These are phyloP conservation scores for Alisma plantagoaquatica DNA, from an alignment of 106 monocot species.

Conservation along the genomic window DNA sequence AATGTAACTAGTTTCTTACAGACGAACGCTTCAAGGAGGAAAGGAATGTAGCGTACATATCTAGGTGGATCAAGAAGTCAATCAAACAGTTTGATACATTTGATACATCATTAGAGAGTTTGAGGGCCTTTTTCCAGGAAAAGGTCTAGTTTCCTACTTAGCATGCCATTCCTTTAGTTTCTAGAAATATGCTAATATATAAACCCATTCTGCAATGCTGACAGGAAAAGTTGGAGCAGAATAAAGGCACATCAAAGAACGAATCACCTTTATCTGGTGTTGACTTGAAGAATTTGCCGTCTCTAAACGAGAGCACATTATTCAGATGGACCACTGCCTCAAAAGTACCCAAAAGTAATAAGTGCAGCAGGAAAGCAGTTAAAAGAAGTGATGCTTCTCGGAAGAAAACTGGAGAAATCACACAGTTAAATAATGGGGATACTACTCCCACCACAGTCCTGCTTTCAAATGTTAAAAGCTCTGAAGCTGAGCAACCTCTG, in stretches of 20 bases:
- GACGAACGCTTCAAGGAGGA: constrained; percentile 88
- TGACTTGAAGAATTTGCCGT: constrained; percentile 10
- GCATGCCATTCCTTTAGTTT: neutral
- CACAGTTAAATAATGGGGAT: too few species aligned
- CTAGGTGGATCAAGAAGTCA: constrained; percentile 87
- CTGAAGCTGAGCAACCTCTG: too few species aligned
- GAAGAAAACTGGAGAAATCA: too few species aligned
- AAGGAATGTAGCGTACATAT: constrained; percentile 57
- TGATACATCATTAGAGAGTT: constrained; percentile 49
- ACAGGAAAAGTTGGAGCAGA: constrained; percentile 3
- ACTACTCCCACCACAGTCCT: too few species aligned
- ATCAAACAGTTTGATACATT: constrained; percentile 63
- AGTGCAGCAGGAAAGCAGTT: too few species aligned
- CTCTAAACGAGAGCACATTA: constrained; percentile 12
- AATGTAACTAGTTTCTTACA: too few species aligned
- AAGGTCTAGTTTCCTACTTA: constrained; percentile 28
- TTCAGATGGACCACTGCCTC: too few species aligned
- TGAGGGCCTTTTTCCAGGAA: constrained; percentile 52
- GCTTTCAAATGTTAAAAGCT: too few species aligned
- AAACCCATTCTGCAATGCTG: too few species aligned
- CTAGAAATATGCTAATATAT: constrained; percentile 24
- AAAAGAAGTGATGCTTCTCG: too few species aligned
- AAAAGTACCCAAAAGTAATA: too few species aligned
- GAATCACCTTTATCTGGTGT: constrained; percentile 6
- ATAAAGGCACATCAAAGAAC: constrained; percentile 1